These are phyloP conservation scores for Pseudocercospora fuligena DNA, from an alignment of 2,329 filamentous ascomycete species.

Conservation along the genomic window DNA sequence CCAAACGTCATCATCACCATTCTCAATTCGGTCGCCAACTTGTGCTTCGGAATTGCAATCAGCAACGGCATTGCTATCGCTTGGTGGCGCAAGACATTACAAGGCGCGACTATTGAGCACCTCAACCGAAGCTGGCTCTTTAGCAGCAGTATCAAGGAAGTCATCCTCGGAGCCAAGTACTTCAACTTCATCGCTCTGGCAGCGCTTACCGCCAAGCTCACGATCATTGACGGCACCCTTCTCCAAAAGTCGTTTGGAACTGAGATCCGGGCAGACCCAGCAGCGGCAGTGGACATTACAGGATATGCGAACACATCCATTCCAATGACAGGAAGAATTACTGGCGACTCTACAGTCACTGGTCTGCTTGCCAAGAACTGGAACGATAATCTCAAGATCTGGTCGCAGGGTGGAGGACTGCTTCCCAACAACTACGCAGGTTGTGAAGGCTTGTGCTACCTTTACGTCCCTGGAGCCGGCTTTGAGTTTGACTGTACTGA, in stretches of 20 bases:
- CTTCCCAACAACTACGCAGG: slow-evolving; percentile 14
- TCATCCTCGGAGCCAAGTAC: slow-evolving; percentile 29
- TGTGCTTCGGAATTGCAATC: slow-evolving; percentile 33
- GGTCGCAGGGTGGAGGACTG: slow-evolving; percentile 24
- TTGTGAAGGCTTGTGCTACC: slow-evolving; percentile 28
- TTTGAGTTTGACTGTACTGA: slow-evolving; percentile 32
- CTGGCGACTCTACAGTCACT: slow-evolving; percentile 5
- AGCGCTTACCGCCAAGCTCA: slow-evolving; percentile 33
- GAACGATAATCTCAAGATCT: slow-evolving; percentile 20
- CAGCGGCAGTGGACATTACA: slow-evolving; percentile 9
- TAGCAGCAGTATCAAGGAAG: slow-evolving; percentile 29
- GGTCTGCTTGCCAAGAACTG: slow-evolving; percentile 23
- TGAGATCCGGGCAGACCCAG: slow-evolving; percentile 9
- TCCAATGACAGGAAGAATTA: slow-evolving; percentile 21
- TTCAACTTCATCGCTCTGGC: slow-evolving; percentile 38
- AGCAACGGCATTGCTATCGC: slow-evolving; percentile 35
- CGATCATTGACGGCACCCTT: slow-evolving; percentile 34
- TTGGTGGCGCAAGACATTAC: slow-evolving; percentile 34
- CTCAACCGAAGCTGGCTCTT: slow-evolving; percentile 34
- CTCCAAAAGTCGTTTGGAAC: slow-evolving; percentile 31
- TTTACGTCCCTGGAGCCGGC: slow-evolving; percentile 26
- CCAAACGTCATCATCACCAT: slow-evolving; percentile 31
- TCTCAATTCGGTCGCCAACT: slow-evolving; percentile 29
- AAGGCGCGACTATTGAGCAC: slow-evolving; percentile 32
- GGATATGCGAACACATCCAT: slow-evolving; percentile 28